Base-by-base conservation (phyloP, 768 basidiomycete species). In the Leccinum rimulosum region DNA sequence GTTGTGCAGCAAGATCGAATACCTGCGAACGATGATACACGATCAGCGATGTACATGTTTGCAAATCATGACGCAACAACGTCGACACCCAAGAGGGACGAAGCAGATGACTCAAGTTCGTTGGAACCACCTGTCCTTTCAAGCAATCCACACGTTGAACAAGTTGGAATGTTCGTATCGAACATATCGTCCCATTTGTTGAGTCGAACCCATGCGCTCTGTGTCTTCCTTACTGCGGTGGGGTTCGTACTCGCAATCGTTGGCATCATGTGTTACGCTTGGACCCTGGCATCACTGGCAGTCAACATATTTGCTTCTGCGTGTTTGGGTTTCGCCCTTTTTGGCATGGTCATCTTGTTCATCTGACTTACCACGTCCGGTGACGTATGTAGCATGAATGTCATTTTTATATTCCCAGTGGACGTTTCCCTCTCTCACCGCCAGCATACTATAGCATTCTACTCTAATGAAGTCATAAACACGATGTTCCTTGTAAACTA, bases 201-300 rank as follows among this genome's bases (percentile, higher is more conserved):
- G 33, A 77, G 76, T 54, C 76, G 79, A 19, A 79, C 75, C 33
- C 83, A 85, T 55, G 61, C 74, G 27, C 68, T 85, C 5, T 84
- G 81, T 61, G 78, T 85, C 54, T 60, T 71, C 58, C 66, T 82
- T 7, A 73, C 84, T 12, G 70, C 74, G 8, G 47, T 75, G 33
- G 84, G 84, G 25, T 86, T 86, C 63, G 62, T 74, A 10, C 72
- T 86, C n/a, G 80, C 80, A 2, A 70, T 84, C 27, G 64, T 73
- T 9, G 85, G 85, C 0, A 77, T 84, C 51, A 4, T 83, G 5
- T 78, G 78, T 62, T 83, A 79, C 59, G 74, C 80, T 3, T 86
- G 84, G 84, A 75, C 77, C 14, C 65, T 68, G 25, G 77, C 83
- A 55, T 75, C 83, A 2, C 59, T 30, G 5, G 77, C 75, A 54